Evolutionary conservation across 306 rosid genomes (phyloP), one percentile per base, ranked within the genome.

Genomic region (Quercus cerris): DNA sequence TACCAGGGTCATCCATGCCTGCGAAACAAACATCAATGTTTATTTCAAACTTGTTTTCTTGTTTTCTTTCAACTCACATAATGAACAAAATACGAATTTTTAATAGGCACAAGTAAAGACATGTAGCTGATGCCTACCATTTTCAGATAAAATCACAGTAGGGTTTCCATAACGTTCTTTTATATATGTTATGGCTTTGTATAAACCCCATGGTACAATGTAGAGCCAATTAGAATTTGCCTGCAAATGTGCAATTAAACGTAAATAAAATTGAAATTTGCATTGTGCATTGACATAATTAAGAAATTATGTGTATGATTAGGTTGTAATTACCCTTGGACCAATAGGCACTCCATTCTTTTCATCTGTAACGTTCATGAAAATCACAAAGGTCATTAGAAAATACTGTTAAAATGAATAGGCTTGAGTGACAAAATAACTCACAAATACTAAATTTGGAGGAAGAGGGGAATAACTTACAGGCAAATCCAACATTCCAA

Each of bases 121-220:
- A 4, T 10, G 33, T 56, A 49, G 49, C 22, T 5, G 23, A 15
- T 0, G 23, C 59, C 64, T 86, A 94, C 99, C 99, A 79, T 94
- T 94, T 83, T 94, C 99, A 1, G 99, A 90, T 83, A 94, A 85
- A 80, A 92, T 85, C 79, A 94, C 87, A 38, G 85, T 83, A 1
- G 94, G 97, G 78, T 94, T 94, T 84, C 92, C 91, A 75, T 92
- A 94, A 56, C 18, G 87, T 56, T 94, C 91, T 76, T 94, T 94
- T 66, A 92, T 78, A 78, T 94, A 94, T 22, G 33, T 90, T 54
- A 93, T 20, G 57, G 94, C 75, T 75, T 94, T 94, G 93, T 93
- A 91, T 89, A 93, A 28, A n/a, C 99, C 99, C 99, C 97, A 95
- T 83, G 99, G 97, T 3, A 95, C 99, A 59, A 89, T 86, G 89